Evolutionary conservation across 441 rosid genomes (phyloP).

Genomic region (Populus trichocarpa): DNA sequence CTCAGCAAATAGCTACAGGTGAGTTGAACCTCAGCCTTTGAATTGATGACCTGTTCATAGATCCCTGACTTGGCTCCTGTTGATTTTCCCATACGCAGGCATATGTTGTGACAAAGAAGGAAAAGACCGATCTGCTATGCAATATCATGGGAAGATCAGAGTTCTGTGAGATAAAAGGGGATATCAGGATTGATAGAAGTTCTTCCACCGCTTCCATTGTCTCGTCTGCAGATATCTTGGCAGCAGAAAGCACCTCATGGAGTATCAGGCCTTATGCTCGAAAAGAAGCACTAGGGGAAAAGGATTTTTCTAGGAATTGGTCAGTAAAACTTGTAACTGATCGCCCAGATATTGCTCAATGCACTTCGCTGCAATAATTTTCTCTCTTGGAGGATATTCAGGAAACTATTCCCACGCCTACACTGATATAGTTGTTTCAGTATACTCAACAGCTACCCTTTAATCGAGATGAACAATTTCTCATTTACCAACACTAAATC

Average conservation of each 20-base stretch:
- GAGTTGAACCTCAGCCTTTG: neutral
- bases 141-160: conserved; percentile 35
- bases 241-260: conserved; percentile 26
- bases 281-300: conserved; percentile 45
- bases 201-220: conserved; percentile 33
- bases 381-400: conserved; percentile 72
- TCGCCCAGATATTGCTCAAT: conserved; percentile 23
- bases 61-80: neutral
- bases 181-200: conserved; percentile 41
- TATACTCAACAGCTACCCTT: conserved; percentile 49
- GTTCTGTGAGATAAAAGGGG: conserved; percentile 38
- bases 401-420: conserved; percentile 77
- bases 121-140: conserved; percentile 27
- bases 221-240: conserved; percentile 19
- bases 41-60: neutral
- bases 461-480: conserved; percentile 53
- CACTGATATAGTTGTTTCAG: conserved; percentile 63
- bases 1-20: conserved; percentile 13
- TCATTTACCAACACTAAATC: conserved; percentile 42
- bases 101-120: conserved; percentile 4
- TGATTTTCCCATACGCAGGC: neutral
- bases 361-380: conserved; percentile 63
- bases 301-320: conserved; percentile 55
- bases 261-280: conserved; percentile 46
- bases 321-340: conserved; percentile 30